Conservation (phyloP, 2,329 filamentous ascomycete species). For the Sodiomyces alkalinus region DNA sequence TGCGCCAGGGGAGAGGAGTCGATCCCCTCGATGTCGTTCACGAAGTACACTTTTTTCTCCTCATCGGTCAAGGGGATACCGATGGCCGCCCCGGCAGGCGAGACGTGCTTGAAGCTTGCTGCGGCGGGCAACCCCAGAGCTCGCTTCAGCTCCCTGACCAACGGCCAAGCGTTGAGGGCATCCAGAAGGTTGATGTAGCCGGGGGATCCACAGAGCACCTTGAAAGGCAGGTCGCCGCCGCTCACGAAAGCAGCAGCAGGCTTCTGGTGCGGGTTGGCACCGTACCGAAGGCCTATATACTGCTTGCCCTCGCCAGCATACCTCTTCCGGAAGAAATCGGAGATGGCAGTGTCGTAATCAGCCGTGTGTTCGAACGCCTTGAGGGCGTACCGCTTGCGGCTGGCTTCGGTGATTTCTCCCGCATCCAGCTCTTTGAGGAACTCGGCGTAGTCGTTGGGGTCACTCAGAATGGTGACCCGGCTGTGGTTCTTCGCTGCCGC, state of each 20-base stretch:
- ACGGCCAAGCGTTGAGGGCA: conserved; percentile 87
- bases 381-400: conserved; percentile 77
- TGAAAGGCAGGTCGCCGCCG: conserved; percentile 73
- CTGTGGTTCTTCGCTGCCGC: conserved; percentile 97
- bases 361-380: conserved; percentile 98
- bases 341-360: conserved; percentile 89
- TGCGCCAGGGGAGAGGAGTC: conserved; percentile 77
- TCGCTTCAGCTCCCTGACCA: conserved; percentile 90
- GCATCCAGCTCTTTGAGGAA: conserved; percentile 83
- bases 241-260: conserved; percentile 73
- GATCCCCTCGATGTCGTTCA: conserved; percentile 83
- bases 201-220: conserved; percentile 74
- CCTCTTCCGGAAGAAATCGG: conserved; percentile 94
- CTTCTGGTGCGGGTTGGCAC: conserved; percentile 97
- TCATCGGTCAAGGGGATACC: conserved; percentile 72
- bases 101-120: conserved; percentile 98
- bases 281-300: conserved; percentile 78
- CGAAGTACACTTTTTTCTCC: conserved; percentile 97
- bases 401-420: conserved; percentile 73
- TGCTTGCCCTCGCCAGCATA: conserved; percentile 78
- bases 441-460: conserved; percentile 83
- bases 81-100: conserved; percentile 88
- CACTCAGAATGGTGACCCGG: conserved; percentile 88
- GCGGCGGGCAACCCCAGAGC: conserved; percentile 80
- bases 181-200: conserved; percentile 97